Evolutionary conservation across 1,139 yeast genomes (phyloP), one percentile per base, ranked within the genome.

Genomic region (Taiozyma sp.): DNA sequence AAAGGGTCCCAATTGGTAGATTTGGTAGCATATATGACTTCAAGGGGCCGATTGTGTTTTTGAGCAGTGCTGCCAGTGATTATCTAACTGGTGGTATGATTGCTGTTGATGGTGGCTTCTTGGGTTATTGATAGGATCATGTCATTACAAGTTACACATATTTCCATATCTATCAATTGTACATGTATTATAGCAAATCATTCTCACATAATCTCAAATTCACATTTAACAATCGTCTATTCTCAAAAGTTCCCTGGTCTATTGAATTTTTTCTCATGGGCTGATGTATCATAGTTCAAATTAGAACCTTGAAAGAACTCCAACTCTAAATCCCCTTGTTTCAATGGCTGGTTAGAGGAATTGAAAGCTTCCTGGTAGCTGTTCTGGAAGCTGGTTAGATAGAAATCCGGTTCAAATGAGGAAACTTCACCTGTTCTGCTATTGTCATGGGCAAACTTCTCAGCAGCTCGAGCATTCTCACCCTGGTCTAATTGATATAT

Each of bases 21-120:
- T 76, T 79, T 75, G 82, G 83, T 28, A 57, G 59, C 10, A 74
- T 80, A 3, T 78, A 75, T 44, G 85, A 80, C 58, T 76, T 80
- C 59, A 76, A 72, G 57, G 85, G 84, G 0, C 81, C 81, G 4
- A 40, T 40, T 24, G 42, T 40, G 2, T 40, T 40, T 13, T 24
- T 40, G 19, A 24, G 29, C 22, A 40, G 42, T 24, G 28, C 29
- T 14, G 42, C 42, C 6, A 40, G 42, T 40, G 42, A 40, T 24
- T 40, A 40, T n/a, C 13, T 40, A 8, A 40, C 42, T 8, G 42
- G 42, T 22, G 42, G 42, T 14, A 22, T 24, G 28, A 22, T 40
- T 40, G 42, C 42, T 6, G 42, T 40, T 14, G 42, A 40, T 9
- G 42, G 42, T 24, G 42, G 42, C 10, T 40, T 40, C 19, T 24